Base-by-base conservation (phyloP, 2,329 filamentous ascomycete genomes). In the Phialocephala sp. region DNA sequence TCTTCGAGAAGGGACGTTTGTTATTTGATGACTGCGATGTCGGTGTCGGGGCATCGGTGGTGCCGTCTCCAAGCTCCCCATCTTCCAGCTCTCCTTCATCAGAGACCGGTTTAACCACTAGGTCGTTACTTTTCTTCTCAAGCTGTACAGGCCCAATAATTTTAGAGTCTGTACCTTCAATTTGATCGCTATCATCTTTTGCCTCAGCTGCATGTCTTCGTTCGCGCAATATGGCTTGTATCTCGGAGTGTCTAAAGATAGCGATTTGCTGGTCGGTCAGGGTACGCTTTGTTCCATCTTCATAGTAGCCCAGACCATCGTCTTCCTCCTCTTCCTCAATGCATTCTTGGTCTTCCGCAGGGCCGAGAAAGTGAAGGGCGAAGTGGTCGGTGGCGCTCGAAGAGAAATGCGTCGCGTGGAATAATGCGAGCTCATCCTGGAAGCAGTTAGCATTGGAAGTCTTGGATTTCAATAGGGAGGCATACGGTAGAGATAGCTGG, bases 241-340 rank as follows among this genome's bases (percentile, higher is more conserved):
- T 85, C 77, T 98, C 94, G 1, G 91, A 94, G 75, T 96, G 92
- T 67, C 94, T 86, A 76, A 97, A 97, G 67, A 97, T 94, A 61
- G 87, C 87, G 71, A 97, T 92, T 80, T 97, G 92, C 72, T 93
- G 91, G 74, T 97, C 92, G 11, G 94, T 97, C 72, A 98, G 82
- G 20, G 93, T 97, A 47, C 94, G 90, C 76, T 95, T 95, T 67
- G 89, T 87, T 2, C 94, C 94, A 74, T 98, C 94, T 0, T 86
- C 79, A 72, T 98, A 98, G 77, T 92, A 94, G 20, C 93, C 94
- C 18, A 97, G 81, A 0, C 80, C 87, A 74, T 92, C 90, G 45
- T 89, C 86, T 32, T 89, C 87, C n/a, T 75, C 58, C 35, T 74
- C 67, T 36, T 76, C 77, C 2, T 77, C 70, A 22, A 76, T 27